phyloP scores from a whole-genome alignment of 495 filamentous ascomycete genomes.

The Elasticomyces elasticus region DNA sequence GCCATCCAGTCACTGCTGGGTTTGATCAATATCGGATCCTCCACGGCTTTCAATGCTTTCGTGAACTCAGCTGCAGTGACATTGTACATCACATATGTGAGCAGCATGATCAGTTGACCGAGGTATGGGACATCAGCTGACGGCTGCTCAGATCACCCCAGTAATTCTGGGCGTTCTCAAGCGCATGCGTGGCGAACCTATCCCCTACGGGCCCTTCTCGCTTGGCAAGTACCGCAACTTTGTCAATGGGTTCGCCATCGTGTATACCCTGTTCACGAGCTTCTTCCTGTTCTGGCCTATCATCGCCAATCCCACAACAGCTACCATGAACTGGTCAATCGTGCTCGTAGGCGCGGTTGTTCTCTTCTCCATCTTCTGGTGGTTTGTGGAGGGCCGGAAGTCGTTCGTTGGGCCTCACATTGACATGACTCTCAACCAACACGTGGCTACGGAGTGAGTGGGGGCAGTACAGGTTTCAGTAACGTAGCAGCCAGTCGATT shows the following conservation, averaged over 20 bases:
- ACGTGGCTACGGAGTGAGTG: too few species aligned
- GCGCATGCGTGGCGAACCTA: conserved; percentile 1
- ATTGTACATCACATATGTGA: background rate
- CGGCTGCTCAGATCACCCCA: conserved; percentile 8
- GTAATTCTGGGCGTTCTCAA: conserved; percentile 9
- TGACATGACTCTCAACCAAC: background rate
- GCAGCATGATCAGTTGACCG: background rate
- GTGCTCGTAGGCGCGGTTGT: conserved; percentile 2
- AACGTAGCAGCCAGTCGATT: too few species aligned
- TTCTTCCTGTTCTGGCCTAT: conserved; percentile 14
- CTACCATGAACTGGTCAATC: conserved; percentile 14
- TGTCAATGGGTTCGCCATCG: conserved; percentile 10
- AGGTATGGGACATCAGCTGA: background rate
- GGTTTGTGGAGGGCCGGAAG: background rate
- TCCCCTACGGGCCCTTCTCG: conserved; percentile 11
- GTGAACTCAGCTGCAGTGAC: conserved; percentile 6
- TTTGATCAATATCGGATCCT: conserved; percentile 18
- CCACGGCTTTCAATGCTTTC: conserved; percentile 13
- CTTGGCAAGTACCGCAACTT: conserved; percentile 6
- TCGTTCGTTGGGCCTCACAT: background rate
- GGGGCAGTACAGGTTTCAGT: too few species aligned
- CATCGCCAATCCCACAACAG: background rate
- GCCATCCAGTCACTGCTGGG: conserved; percentile 10
- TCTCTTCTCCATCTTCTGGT: background rate
- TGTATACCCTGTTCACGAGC: conserved; percentile 10